phyloP scores from a whole-genome alignment of 257 asterid species.

The Henckelia pumila region DNA sequence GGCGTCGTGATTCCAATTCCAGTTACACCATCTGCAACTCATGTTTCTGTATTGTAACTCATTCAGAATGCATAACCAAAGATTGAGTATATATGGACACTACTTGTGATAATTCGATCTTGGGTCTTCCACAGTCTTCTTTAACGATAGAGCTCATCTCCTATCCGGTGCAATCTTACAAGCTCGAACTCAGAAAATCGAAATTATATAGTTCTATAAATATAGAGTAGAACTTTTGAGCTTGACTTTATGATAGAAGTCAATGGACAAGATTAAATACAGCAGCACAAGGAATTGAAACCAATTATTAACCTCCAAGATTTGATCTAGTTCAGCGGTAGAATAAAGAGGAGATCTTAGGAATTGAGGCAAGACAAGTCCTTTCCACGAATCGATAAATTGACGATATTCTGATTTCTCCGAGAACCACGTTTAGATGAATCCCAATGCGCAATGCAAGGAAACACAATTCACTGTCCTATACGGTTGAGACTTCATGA shows the following conservation, averaged over 20 bases:
- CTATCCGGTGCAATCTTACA: conserved; percentile 58
- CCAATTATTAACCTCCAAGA: conserved; percentile 53
- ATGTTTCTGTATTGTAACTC: not conserved
- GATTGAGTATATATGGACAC: not conserved
- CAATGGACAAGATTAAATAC: not conserved
- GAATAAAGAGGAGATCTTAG: too few species aligned
- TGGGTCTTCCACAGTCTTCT: too few species aligned
- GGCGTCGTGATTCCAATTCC: conserved; percentile 76
- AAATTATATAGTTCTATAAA: not conserved
- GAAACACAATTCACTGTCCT: too few species aligned
- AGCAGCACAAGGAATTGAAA: not conserved
- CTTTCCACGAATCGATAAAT: too few species aligned
- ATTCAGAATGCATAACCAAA: not conserved
- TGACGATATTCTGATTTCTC: too few species aligned
- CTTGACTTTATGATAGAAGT: not conserved
- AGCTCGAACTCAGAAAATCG: not conserved
- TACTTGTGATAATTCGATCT: conserved; percentile 68
- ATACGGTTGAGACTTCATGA: too few species aligned
- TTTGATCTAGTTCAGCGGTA: conserved; percentile 29
- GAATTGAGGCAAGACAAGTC: too few species aligned
- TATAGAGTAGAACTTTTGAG: too few species aligned
- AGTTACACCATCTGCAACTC: conserved; percentile 64
- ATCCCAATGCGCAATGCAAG: too few species aligned
- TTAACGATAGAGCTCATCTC: conserved; percentile 68
- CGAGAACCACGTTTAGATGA: too few species aligned